Percentiles rank a stretch among this genome's conserved stretches.
These are phyloP conservation scores for Agaricales sp. DNA, from an alignment of 1,284 basidiomycete species.

Conservation along the genomic window DNA sequence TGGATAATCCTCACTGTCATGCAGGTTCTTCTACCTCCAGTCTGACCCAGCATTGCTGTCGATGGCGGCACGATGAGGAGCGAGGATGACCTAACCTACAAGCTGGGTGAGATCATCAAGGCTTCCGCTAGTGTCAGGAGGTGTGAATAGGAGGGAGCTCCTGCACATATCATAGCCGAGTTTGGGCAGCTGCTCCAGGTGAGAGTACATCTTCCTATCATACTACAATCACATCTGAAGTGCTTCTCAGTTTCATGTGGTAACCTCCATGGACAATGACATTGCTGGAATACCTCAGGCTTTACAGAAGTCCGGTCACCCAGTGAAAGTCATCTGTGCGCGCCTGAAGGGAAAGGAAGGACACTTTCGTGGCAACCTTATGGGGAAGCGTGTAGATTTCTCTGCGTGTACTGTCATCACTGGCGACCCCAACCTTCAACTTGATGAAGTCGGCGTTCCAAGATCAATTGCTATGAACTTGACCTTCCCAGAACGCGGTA, in stretches of 20 bases:
- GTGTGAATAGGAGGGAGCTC: constrained; percentile 95
- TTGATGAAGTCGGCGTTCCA: constrained; percentile 99
- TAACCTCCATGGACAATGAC: constrained; percentile 99
- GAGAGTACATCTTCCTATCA: constrained; percentile 11
- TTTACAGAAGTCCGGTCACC: constrained; percentile 94
- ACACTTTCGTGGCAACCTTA: constrained; percentile 93
- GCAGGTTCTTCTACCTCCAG: constrained; percentile 96
- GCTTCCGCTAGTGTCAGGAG: constrained; percentile 87
- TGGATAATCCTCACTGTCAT: constrained; percentile 99
- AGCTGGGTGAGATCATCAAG: constrained; percentile 95
- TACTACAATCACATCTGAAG: too few species aligned
- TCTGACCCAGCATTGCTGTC: constrained; percentile 93
- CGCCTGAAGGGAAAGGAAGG: constrained; percentile 99
- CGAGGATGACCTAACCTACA: constrained; percentile 99
- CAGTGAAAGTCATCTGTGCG: constrained; percentile 97
- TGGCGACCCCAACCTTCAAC: constrained; percentile 93
- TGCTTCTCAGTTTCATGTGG: constrained; percentile 89
- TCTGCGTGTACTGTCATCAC: constrained; percentile 99
- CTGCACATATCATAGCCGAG: constrained; percentile 91
- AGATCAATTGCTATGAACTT: constrained; percentile 95
- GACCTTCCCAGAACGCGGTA: constrained; percentile 94
- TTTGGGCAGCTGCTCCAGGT: constrained; percentile 95
- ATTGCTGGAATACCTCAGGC: constrained; percentile 98
- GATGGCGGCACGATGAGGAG: constrained; percentile 95
- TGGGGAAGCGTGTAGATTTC: constrained; percentile 99